Evolutionary conservation across 225 moss, liverwort and hornwort species (phyloP).

Genomic region (Rhytidiadelphus loreus): DNA sequence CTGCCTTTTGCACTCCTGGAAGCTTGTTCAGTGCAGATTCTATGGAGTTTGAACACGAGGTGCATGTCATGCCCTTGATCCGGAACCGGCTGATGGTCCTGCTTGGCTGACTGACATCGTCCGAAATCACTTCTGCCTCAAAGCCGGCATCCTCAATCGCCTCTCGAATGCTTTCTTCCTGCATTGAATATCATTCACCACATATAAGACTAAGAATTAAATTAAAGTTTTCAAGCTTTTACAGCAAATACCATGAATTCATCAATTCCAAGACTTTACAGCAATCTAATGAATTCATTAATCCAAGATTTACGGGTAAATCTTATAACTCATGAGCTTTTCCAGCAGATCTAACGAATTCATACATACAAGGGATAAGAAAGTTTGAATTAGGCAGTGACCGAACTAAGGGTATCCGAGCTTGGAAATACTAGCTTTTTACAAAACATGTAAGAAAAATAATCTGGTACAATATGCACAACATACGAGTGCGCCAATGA

Average conservation of each 20-base stretch:
- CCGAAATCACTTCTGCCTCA: constrained; percentile 37
- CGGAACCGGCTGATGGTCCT: constrained; percentile 60
- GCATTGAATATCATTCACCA: neutral
- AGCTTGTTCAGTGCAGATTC: constrained; percentile 61
- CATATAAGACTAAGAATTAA: constrained; percentile 3
- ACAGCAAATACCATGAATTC: neutral
- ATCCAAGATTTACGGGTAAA: neutral
- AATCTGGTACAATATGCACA: neutral
- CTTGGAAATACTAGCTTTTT: neutral
- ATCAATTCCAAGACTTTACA: neutral
- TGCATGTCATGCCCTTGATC: constrained; percentile 91
- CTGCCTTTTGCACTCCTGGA: constrained; percentile 67
- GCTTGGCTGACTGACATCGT: constrained; percentile 16
- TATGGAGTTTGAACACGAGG: constrained; percentile 73
- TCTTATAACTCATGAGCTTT: neutral
- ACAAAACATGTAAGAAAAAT: neutral
- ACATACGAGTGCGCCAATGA: neutral
- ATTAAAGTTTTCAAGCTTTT: too few relatives aligned
- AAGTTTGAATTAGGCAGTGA: neutral
- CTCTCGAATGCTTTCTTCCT: constrained; percentile 80
- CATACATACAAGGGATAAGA: neutral
- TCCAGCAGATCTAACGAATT: neutral
- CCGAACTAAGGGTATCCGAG: too few relatives aligned
- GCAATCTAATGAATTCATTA: neutral
- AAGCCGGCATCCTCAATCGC: constrained; percentile 97